Evolutionary conservation across 768 basidiomycete genomes (phyloP).

Genomic region (Tylopilus felleus): DNA sequence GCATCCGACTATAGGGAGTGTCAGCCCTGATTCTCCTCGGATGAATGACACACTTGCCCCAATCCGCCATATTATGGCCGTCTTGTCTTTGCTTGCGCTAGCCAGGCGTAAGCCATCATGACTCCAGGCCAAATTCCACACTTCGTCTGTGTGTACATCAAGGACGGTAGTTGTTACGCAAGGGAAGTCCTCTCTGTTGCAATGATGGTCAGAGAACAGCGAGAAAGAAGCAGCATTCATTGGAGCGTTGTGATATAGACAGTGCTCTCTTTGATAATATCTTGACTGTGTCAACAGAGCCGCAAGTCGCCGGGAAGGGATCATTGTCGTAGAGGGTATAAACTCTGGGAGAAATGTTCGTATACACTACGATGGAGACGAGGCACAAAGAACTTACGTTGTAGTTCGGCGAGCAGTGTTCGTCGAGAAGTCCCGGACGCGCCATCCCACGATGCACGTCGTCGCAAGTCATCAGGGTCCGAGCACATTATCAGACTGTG

Average conservation of each 20-base stretch:
- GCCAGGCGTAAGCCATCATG: conserved; percentile 83
- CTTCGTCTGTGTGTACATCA: conserved; percentile 86
- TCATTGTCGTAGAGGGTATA: conserved; percentile 90
- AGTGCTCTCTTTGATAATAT: conserved; percentile 71
- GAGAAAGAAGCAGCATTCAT: conserved; percentile 59
- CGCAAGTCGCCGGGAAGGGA: conserved; percentile 84
- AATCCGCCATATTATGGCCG: conserved; percentile 86
- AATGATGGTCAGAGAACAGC: conserved; percentile 84
- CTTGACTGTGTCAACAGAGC: conserved; percentile 85
- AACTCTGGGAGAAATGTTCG: conserved; percentile 50
- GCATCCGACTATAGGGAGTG: conserved; percentile 38
- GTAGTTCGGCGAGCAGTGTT: conserved; percentile 71
- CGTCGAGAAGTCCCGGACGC: conserved; percentile 75
- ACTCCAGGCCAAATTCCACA: conserved; percentile 97
- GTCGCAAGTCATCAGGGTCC: conserved; percentile 76
- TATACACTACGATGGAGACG: background rate
- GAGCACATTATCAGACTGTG: conserved; percentile 89
- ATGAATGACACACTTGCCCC: conserved; percentile 52
- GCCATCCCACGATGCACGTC: conserved; percentile 87
- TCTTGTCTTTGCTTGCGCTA: conserved; percentile 82
- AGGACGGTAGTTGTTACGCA: conserved; percentile 80
- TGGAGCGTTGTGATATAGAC: conserved; percentile 83
- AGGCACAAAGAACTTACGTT: conserved; percentile 53
- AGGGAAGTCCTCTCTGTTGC: conserved; percentile 80
- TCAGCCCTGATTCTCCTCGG: conserved; percentile 4